Evolutionary conservation across 2,329 filamentous ascomycete genomes (phyloP).

Genomic region (Dryadomyces quercus-mongolicae): DNA sequence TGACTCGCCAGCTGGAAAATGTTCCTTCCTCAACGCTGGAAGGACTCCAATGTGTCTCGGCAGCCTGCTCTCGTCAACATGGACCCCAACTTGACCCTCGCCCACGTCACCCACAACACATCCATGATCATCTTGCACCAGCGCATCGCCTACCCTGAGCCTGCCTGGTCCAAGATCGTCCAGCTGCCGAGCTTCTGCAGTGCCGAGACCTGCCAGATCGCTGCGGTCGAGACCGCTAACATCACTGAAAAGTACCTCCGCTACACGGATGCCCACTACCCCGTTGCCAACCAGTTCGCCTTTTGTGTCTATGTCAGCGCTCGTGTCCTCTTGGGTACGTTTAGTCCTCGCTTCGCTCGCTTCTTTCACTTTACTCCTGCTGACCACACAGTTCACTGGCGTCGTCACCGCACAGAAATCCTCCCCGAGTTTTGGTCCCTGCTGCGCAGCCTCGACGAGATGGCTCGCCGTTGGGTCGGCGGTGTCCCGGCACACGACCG

Average conservation of each 20-base stretch:
- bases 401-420: slow-evolving; percentile 7
- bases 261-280: slow-evolving; percentile 18
- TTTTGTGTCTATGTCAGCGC: slow-evolving; percentile 35
- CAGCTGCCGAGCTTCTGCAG: slow-evolving; percentile 30
- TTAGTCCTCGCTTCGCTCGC: slow-evolving; percentile 11
- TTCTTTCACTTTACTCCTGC: too few species aligned
- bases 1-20: slow-evolving; percentile 14
- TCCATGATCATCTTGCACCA: slow-evolving; percentile 38
- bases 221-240: slow-evolving; percentile 30
- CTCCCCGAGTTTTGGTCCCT: slow-evolving; percentile 15
- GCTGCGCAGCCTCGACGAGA: slow-evolving; percentile 7
- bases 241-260: slow-evolving; percentile 34
- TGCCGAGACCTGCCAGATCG: slow-evolving; percentile 34
- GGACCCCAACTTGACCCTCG: slow-evolving; percentile 36
- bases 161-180: slow-evolving; percentile 18
- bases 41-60: slow-evolving; percentile 23
- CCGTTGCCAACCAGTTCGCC: slow-evolving; percentile 26
- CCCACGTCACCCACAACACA: slow-evolving; percentile 36
- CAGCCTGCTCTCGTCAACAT: slow-evolving; percentile 17
- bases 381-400: too few species aligned
- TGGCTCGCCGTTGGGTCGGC: slow-evolving; percentile 9
- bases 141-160: slow-evolving; percentile 30
- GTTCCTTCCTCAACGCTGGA: slow-evolving; percentile 13
- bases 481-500: not conserved
- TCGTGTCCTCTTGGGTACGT: slow-evolving; percentile 16